Base-by-base conservation (phyloP, 1,284 basidiomycete genomes). In the Trichosporon faecale region DNA sequence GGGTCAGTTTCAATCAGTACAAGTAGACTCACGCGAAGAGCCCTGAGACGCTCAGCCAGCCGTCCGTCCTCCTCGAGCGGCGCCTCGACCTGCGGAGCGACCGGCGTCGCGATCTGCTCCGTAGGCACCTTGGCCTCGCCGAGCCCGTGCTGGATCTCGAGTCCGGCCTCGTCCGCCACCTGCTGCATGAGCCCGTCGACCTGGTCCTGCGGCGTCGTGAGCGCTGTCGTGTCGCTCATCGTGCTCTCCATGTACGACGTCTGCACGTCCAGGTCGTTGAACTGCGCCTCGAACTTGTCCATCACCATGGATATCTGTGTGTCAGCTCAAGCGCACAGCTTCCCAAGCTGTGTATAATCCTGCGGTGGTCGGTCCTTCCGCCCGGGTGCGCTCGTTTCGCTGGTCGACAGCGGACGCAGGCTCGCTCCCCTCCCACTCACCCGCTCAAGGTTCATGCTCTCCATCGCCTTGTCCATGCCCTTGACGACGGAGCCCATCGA, bases 391-490 rank as follows among this genome's bases (percentile, higher is more conserved):
- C 40, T n/a, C 40, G 40, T 12, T 44, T n/a, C 40, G 40, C 40
- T 44, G 18, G n/a, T n/a, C n/a, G n/a, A n/a, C n/a, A n/a, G n/a
- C n/a, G n/a, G n/a, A n/a, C n/a, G n/a, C n/a, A n/a, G n/a, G 40
- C 40, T 6, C 40, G 12, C 12, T 9, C 12, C 4, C 4, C 31
- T 35, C 35, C 11, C 60, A 11, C 90, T 79, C 78, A 95, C 95
- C 82, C 91, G 87, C 79, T 99, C 97, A 66, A 99, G 88, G 85
- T 99, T 98, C 97, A 99, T 99, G 84, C 88, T 93, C 80, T 98
- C 93, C 97, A 99, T 98, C 4, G 97, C 97, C 80, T 91, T 93
- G 83, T 99, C 97, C 95, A 99, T 98, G 23, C 95, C 95, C 80
- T 90, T 91, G 66, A 99, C 97, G 6, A 99, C 97, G 29, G 90